phyloP scores from a whole-genome alignment of 1,139 yeast species.

The Suhomyces bribrorum region DNA sequence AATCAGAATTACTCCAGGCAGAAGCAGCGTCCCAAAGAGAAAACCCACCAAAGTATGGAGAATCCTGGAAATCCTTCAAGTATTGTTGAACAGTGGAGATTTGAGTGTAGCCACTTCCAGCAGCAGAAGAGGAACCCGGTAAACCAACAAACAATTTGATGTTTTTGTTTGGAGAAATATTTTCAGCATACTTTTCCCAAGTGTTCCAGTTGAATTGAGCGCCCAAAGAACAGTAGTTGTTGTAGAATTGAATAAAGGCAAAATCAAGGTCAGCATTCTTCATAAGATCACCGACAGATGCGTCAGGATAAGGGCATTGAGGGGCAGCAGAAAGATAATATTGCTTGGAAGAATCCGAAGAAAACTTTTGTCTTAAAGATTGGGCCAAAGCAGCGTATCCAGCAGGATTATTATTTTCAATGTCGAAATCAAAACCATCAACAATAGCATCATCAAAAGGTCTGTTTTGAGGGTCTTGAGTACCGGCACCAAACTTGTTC shows the following conservation, averaged over 20 bases:
- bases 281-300: conserved; percentile 70
- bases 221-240: conserved; percentile 74
- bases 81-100: conserved; percentile 22
- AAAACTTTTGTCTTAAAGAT: conserved; percentile 59
- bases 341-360: conserved; percentile 51
- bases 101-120: conserved; percentile 59
- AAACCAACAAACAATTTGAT: conserved; percentile 70
- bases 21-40: conserved; percentile 81
- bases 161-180: conserved; percentile 63
- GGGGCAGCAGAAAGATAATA: conserved; percentile 94
- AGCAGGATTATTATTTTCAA: conserved; percentile 43
- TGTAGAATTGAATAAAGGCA: conserved; percentile 90
- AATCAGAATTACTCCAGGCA: conserved; percentile 33
- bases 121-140: conserved; percentile 70
- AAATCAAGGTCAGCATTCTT: conserved; percentile 69
- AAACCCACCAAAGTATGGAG: conserved; percentile 73
- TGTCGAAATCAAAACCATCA: conserved; percentile 51
- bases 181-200: conserved; percentile 72
- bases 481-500: conserved; percentile 71
- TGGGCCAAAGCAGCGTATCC: conserved; percentile 66
- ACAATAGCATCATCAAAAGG: conserved; percentile 66
- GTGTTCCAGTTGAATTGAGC: conserved; percentile 76
- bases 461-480: conserved; percentile 41
- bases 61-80: conserved; percentile 32
- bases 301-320: conserved; percentile 93